Conservation (phyloP, 345 rosid genomes). For the Eucalyptus grandis region DNA sequence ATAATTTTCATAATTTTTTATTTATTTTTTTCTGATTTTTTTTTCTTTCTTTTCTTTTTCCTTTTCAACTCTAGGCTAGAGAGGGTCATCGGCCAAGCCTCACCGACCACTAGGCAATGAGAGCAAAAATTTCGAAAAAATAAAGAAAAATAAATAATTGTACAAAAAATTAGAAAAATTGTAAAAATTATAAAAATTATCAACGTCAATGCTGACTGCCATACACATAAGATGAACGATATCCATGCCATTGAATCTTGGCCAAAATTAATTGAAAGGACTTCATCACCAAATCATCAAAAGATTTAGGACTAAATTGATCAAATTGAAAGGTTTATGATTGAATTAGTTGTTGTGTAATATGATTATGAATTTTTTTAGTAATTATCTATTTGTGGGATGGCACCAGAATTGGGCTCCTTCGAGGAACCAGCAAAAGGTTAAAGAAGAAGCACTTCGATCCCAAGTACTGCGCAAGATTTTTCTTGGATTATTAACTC, state of each 20-base stretch:
- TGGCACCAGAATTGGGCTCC: neutral
- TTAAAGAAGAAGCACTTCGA: neutral
- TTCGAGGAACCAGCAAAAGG: neutral
- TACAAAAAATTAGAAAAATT: too few species aligned
- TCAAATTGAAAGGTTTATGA: too few species aligned
- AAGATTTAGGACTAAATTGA: too few species aligned
- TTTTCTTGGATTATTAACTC: neutral
- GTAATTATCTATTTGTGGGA: neutral
- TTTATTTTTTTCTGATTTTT: accelerated
- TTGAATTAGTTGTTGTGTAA: neutral
- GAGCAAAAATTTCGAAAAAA: too few species aligned
- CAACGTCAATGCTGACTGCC: accelerated
- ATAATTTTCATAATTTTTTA: neutral
- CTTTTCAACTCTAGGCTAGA: neutral
- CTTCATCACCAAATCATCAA: neutral
- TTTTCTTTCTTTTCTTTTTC: neutral
- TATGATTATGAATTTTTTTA: too few species aligned
- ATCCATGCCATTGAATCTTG: neutral
- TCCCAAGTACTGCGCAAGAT: neutral
- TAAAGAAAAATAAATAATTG: too few species aligned
- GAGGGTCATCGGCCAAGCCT: neutral
- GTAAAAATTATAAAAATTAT: too few species aligned
- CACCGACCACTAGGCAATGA: neutral
- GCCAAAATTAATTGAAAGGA: neutral
- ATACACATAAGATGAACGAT: accelerated